Evolutionary conservation across 2,329 filamentous ascomycete genomes (phyloP).

Genomic region (Ophiostoma tasmaniense): DNA sequence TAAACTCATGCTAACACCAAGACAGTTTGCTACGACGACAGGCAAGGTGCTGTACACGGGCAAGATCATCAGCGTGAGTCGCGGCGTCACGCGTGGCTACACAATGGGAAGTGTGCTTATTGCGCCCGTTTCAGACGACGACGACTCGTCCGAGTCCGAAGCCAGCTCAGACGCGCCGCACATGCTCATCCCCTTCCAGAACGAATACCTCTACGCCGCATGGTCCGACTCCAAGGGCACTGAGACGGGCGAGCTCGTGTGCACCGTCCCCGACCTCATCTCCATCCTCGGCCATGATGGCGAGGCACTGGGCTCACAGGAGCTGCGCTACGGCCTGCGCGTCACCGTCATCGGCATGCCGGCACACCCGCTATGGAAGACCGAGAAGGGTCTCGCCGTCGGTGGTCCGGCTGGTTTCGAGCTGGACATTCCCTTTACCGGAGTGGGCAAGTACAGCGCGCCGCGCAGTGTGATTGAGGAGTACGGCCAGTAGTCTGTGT

Average conservation of each 20-base stretch:
- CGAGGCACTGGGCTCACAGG: constrained; percentile 4
- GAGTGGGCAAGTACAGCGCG: not conserved
- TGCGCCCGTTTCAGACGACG: not conserved
- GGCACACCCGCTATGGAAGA: constrained; percentile 3
- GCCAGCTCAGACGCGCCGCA: not conserved
- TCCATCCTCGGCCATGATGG: constrained; percentile 5
- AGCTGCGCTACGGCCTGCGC: constrained; percentile 5
- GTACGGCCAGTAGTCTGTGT: not conserved
- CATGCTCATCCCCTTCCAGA: constrained; percentile 6
- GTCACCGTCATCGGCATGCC: constrained; percentile 4
- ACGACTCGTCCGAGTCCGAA: not conserved
- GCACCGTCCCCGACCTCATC: not conserved
- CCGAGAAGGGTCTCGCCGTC: not conserved
- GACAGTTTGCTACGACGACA: not conserved
- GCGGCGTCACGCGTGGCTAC: not conserved
- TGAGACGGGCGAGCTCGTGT: not conserved
- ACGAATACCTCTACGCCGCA: constrained; percentile 4
- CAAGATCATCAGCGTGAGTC: not conserved
- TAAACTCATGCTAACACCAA: not conserved
- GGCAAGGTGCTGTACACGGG: not conserved
- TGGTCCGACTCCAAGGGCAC: not conserved
- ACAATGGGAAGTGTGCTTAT: not conserved
- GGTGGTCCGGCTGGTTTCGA: not conserved
- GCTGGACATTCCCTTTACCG: not conserved
- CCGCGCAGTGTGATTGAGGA: constrained; percentile 1